A percentile compares a stretch with the other conserved stretches of the same genome.
Evolutionary conservation across 2,329 filamentous ascomycete species (phyloP).

Genomic region (Scopulariopsis brevicaulis): DNA sequence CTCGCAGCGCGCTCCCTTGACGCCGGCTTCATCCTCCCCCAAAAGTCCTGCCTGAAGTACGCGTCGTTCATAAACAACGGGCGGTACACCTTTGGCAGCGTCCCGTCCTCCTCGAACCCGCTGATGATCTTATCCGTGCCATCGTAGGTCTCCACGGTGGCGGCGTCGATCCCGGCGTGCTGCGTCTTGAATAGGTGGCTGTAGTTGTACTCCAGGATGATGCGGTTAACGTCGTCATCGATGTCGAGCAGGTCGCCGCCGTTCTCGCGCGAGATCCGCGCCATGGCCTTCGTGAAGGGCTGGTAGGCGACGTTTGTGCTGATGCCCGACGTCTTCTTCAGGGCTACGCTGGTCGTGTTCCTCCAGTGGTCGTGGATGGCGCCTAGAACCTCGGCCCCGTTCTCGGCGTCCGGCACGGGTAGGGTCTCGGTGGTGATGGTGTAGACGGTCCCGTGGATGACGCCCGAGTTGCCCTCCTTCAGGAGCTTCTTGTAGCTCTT

Average conservation of each 20-base stretch:
- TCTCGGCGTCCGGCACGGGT: constrained; percentile 15
- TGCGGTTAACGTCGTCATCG: constrained; percentile 23
- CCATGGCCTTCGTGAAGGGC: constrained; percentile 23
- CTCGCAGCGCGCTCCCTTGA: constrained; percentile 19
- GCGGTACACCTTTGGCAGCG: constrained; percentile 21
- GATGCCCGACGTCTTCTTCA: constrained; percentile 1
- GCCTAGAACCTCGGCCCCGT: constrained; percentile 17
- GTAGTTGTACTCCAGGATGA: constrained; percentile 31
- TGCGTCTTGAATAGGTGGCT: constrained; percentile 19
- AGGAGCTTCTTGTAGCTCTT: constrained; percentile 9
- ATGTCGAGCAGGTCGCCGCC: constrained; percentile 26
- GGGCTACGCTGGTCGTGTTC: constrained; percentile 12
- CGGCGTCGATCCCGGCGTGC: constrained; percentile 17
- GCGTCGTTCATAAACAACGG: constrained; percentile 32
- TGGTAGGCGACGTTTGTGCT: constrained; percentile 20
- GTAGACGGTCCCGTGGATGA: constrained; percentile 21
- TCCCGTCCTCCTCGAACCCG: constrained; percentile 18
- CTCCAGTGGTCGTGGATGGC: constrained; percentile 19
- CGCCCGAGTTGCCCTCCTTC: constrained; percentile 11
- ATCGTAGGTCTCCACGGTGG: constrained; percentile 22
- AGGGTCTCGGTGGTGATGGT: constrained; percentile 25
- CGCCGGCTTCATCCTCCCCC: constrained; percentile 22
- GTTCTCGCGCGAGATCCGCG: constrained; percentile 15
- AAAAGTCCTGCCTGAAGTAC: constrained; percentile 29
- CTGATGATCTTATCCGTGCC: constrained; percentile 18